Percentiles rank a stretch among this genome's conserved stretches.
phyloP scores from a whole-genome alignment of 495 filamentous ascomycete species.

The Poronia punctata region DNA sequence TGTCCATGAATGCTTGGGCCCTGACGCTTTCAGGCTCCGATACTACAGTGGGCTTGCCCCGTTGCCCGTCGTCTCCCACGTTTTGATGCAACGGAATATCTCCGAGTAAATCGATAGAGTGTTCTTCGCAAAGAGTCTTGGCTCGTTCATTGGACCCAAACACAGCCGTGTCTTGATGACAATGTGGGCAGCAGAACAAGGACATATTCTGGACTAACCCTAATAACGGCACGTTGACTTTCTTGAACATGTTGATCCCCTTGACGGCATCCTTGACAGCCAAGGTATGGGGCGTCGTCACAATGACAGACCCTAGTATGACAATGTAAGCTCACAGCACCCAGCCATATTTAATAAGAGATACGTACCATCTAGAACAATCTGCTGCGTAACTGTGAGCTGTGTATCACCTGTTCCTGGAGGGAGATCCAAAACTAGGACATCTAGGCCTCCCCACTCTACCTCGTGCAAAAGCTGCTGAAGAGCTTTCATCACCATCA shows the following conservation, averaged over 20 bases:
- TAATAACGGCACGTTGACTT: slow-evolving; percentile 65
- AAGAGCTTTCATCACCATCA: slow-evolving; percentile 97
- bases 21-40: slow-evolving; percentile 67
- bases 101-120: slow-evolving; percentile 69
- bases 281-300: slow-evolving; percentile 89
- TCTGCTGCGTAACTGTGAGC: slow-evolving; percentile 85
- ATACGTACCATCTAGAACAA: slow-evolving; percentile 64
- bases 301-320: slow-evolving; percentile 64
- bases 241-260: slow-evolving; percentile 86
- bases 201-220: slow-evolving; percentile 98
- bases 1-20: slow-evolving; percentile 60
- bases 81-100: slow-evolving; percentile 83
- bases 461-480: slow-evolving; percentile 93
- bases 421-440: slow-evolving; percentile 85
- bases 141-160: slow-evolving; percentile 57
- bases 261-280: slow-evolving; percentile 83
- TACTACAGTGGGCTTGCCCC: slow-evolving; percentile 85
- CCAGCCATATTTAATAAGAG: background rate
- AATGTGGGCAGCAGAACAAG: slow-evolving; percentile 74
- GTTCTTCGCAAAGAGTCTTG: slow-evolving; percentile 39
- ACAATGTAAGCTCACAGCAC: background rate
- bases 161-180: slow-evolving; percentile 64
- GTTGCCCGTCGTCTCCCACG: slow-evolving; percentile 85
- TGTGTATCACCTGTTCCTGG: slow-evolving; percentile 94
- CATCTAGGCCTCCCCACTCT: slow-evolving; percentile 75